These are phyloP conservation scores for Chalaropsis thielavioides DNA, from an alignment of 2,329 filamentous ascomycete species.

Conservation along the genomic window DNA sequence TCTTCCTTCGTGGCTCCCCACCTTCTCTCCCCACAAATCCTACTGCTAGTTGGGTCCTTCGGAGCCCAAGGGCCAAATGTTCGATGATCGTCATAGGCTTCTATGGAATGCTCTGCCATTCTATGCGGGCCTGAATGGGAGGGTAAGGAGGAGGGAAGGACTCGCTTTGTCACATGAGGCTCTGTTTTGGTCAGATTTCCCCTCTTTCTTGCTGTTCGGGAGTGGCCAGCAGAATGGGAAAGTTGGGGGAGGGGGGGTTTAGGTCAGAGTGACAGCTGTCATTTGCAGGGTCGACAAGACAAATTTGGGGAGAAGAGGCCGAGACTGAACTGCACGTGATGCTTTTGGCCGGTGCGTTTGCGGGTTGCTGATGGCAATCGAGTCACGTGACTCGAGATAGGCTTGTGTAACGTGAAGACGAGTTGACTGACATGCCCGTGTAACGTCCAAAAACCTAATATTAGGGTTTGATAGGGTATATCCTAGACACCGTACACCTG, in stretches of 20 bases:
- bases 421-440: no score
- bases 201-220: not conserved
- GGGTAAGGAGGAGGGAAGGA: not conserved
- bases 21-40: slow-evolving; percentile 11
- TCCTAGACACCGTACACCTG: no score
- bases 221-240: not conserved
- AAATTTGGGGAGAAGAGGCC: not conserved
- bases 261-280: not conserved
- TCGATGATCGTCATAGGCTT: not conserved
- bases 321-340: not conserved
- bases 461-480: no score
- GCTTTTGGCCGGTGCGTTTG: no score
- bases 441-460: no score
- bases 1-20: not conserved
- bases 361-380: no score
- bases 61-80: not conserved
- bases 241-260: not conserved
- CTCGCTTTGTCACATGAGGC: not conserved
- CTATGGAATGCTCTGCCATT: not conserved
- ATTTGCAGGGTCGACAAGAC: not conserved
- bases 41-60: not conserved
- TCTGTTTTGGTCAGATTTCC: not conserved
- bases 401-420: no score
- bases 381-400: no score
- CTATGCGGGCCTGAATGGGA: not conserved